These are phyloP conservation scores for Sphaceloma murrayae DNA, from an alignment of 2,329 filamentous ascomycete species.

Conservation along the genomic window DNA sequence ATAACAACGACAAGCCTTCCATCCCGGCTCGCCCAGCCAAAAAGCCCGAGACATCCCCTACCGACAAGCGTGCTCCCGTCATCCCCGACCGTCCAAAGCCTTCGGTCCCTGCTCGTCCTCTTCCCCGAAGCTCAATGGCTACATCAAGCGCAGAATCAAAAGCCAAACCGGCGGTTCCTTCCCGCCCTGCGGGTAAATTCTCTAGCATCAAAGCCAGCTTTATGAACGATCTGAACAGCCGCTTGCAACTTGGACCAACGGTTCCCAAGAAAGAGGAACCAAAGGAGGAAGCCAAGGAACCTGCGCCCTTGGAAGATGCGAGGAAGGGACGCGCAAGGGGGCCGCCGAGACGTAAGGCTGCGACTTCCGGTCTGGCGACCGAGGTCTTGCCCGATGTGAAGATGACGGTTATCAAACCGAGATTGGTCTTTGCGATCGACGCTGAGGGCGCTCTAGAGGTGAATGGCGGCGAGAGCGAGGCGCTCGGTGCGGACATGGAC, in stretches of 20 bases:
- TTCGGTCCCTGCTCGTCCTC: constrained; percentile 49
- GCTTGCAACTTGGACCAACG: constrained; percentile 77
- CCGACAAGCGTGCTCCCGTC: constrained; percentile 43
- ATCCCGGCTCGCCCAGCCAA: constrained; percentile 27
- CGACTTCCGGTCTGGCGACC: constrained; percentile 46
- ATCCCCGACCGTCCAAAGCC: constrained; percentile 55
- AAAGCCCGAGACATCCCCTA: constrained; percentile 33
- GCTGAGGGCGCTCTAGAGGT: constrained; percentile 33
- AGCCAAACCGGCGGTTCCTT: constrained; percentile 74
- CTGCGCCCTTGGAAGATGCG: constrained; percentile 75
- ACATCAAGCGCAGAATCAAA: too few species aligned
- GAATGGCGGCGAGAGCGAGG: too few species aligned
- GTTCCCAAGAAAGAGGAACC: constrained; percentile 53
- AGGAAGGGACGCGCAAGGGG: constrained; percentile 84
- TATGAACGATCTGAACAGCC: constrained; percentile 84
- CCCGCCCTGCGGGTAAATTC: constrained; percentile 76
- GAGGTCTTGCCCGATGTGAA: too few species aligned
- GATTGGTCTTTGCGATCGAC: too few species aligned
- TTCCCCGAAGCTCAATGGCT: constrained; percentile 39
- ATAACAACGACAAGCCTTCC: constrained; percentile 20
- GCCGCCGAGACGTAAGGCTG: constrained; percentile 64
- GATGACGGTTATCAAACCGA: too few species aligned
- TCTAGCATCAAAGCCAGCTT: constrained; percentile 85
- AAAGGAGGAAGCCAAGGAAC: constrained; percentile 51
- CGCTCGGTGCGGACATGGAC: too few species aligned